Base-by-base conservation (phyloP, 2,329 filamentous ascomycete genomes). In the Fusarium begoniae region DNA sequence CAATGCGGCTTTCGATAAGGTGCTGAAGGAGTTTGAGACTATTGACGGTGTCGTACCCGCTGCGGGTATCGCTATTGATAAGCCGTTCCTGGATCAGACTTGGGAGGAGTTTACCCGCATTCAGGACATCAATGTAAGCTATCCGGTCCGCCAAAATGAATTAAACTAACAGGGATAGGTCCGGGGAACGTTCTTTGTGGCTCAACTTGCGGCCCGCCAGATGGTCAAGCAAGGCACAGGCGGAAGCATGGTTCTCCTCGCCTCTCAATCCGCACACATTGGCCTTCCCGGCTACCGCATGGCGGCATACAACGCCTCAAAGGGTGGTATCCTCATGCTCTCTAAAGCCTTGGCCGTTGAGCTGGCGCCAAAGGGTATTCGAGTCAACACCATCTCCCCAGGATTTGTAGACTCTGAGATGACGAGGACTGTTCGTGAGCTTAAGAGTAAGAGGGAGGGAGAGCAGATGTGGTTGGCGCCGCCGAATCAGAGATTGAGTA, bases 291-390 rank as follows among this genome's bases (percentile, higher is more conserved):
- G 73, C 8, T 76, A 77, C 38, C 59, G 75, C 8, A 77, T 77
- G 80, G 82, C 84, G 1, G 82, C 82, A 7, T 86, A 86, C 72
- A 83, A 84, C 50, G 83, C 83, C 8, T 83, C 82, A 15, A 86
- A 86, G 69, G 83, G 83, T 14, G 84, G 78, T 5, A 76, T 86
- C 6, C 69, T 82, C 30, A 82, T 84, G 79, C 79, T 86, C 5
- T 80, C 80, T n/a, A 82, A 81, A 62, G 82, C 79, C 3, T 75
- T 85, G 3, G 82, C 77, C 1, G 82, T 82, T 12, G 83, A 85
- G 63, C 73, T 84, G 24, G 83, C 81, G 3, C 80, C 80, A 0
- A 77, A 80, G 38, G 76, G 73, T 2, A 83, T 84, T 55, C 76
- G 81, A 1, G 81, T 84, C 37, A 84, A 84, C 72, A 81, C 81